Base-by-base conservation (phyloP, 164 flowering plant genomes). In the Nymphaea colorata region DNA sequence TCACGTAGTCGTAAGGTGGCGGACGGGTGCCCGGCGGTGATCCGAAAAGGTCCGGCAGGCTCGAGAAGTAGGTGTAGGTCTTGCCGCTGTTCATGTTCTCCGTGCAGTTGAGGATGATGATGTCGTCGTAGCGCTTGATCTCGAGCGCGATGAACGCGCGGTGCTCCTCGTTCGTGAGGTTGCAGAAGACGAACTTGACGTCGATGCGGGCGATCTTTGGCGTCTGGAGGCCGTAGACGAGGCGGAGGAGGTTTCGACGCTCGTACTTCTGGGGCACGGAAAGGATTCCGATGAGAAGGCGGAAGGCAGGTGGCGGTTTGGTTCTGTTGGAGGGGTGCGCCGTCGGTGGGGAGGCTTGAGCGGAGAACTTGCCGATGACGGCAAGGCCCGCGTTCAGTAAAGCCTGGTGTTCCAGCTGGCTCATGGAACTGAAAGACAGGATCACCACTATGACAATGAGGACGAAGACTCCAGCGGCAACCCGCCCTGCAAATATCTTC, bases 31-130 rank as follows among this genome's bases (percentile, higher is more conserved):
- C 57, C 6, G 55, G 10, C 5, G 8, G 44, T 12, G 18, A 25
- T 0, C 36, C 63, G 4, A 70, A 60, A 7, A 70, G 42, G 7
- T 80, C 77, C 0, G 98, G 97, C 47, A 93, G 75, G 82, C 86
- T 86, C 0, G 92, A 85, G 71, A 90, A 86, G 75, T 80, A 88
- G 0, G 86, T 83, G 78, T 85, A 88, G 0, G 96, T 88, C 72
- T 90, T 90, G n/a, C 96, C 96, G 5, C 72, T 73, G 76, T 90
- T 86, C 96, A 90, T 90, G 80, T 88, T 88, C 68, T 90, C 96
- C 14, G 71, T 43, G 72, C 96, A 90, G 55, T 88, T 73, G 61
- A 90, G 87, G 69, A 93, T 89, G 41, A 93, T 81, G 15, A 90
- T 83, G 66, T 93, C 98, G 70, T 89, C 72, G 75, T 81, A 86